Conservation (phyloP, 441 rosid species). For the Corymbia calophylla region DNA sequence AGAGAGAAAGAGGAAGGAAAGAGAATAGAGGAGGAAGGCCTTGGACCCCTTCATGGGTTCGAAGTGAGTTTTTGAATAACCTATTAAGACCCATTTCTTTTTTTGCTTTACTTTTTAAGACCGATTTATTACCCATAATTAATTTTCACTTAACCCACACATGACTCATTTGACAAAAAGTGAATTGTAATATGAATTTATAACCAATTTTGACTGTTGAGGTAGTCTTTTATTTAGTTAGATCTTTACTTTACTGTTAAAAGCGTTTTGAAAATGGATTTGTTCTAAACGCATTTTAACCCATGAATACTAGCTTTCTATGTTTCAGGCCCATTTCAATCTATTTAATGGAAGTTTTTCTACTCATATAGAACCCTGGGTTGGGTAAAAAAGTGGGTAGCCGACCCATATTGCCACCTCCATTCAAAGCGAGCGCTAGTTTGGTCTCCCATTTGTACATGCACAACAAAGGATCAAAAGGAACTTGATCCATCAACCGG, state of each 20-base stretch:
- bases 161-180: too few species aligned
- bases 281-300: neutral
- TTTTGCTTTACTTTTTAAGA: too few species aligned
- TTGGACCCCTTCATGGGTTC: too few species aligned
- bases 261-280: neutral
- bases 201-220: neutral
- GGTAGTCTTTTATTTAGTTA: neutral
- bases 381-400: neutral
- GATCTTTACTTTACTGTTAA: neutral
- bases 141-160: too few species aligned
- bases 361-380: neutral
- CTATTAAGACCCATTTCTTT: too few species aligned
- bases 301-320: neutral
- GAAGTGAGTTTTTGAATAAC: too few species aligned
- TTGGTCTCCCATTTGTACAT: neutral
- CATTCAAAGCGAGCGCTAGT: neutral
- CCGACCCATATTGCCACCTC: neutral
- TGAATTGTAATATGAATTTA: too few species aligned
- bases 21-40: too few species aligned
- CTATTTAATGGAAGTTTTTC: neutral
- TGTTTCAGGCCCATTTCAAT: neutral
- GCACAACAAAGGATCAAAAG: neutral
- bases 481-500: neutral
- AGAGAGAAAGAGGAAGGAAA: too few species aligned
- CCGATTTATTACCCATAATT: too few species aligned